These are phyloP conservation scores for Mucor plumbeus DNA, from an alignment of 371 early-diverging fungal genomes.

Conservation along the genomic window DNA sequence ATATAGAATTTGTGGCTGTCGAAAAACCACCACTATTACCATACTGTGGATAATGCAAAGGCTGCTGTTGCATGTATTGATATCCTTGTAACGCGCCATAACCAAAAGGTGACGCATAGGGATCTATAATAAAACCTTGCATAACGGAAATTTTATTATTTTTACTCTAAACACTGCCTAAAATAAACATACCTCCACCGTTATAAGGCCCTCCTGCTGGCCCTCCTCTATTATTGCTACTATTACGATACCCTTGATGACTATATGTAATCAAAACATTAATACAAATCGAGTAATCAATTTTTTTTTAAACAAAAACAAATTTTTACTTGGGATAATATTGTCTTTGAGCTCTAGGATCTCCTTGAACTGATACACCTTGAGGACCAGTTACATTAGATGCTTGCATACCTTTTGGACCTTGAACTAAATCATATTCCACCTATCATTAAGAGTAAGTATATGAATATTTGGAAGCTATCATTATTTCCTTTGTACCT, in stretches of 20 bases:
- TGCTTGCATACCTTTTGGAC: conserved; percentile 87
- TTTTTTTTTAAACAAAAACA: too few relatives aligned
- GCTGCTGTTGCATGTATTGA: conserved; percentile 12
- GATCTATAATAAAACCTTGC: conserved; percentile 20
- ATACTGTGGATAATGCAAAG: conserved; percentile 6
- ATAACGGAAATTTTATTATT: background rate
- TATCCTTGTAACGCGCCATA: conserved; percentile 11
- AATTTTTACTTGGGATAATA: conserved; percentile 14
- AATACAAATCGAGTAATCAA: background rate
- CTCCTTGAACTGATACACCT: conserved; percentile 77
- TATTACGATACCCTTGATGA: background rate
- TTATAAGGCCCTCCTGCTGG: conserved; percentile 8
- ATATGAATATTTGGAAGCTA: background rate
- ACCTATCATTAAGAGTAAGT: conserved; percentile 47
- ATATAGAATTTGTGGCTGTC: background rate
- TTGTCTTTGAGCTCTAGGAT: conserved; percentile 53
- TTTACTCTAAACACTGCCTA: background rate
- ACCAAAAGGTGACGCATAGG: conserved; percentile 11
- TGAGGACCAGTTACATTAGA: conserved; percentile 82
- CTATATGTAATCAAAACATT: background rate
- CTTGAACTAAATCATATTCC: conserved; percentile 81
- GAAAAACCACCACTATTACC: background rate
- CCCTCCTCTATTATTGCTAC: conserved; percentile 6
- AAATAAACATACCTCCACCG: background rate
- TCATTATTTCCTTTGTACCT: background rate